Evolutionary conservation across 1,139 yeast species (phyloP), one percentile per base, ranked within the genome.

Genomic region (Tardiomyces depauwii): DNA sequence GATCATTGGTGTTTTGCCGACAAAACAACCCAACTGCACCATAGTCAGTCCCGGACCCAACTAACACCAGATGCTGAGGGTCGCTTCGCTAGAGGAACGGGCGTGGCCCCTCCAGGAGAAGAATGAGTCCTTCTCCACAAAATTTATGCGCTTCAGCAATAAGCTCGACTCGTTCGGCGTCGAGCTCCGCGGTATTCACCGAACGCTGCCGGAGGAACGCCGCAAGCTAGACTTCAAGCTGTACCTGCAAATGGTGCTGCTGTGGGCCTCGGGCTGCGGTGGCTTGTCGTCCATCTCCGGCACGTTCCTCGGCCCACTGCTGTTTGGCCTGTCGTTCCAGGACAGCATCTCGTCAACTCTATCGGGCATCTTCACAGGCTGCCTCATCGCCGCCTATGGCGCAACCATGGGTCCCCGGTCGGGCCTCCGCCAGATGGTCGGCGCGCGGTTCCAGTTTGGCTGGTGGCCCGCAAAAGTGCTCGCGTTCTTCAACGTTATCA

Each of bases 241-340:
- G 48, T 70, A 80, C 44, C 46, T 81, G 7, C 72, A 80, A 18
- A 86, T 84, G 16, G 65, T 76, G 14, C 89, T 94, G 1, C 71
- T 85, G 44, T 86, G 95, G 95, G 61, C 83, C 30, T 79, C 89
- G 36, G 95, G 89, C 0, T 75, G 88, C 52, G 93, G 94, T 47
- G 89, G 95, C 0, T 67, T 86, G 32, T 81, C 93, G 5, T 82
- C 95, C 1, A 82, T 85, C 85, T 82, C 94, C 0, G 77, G 91
- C 1, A 86, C 76, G 57, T 77, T 82, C 49, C 65, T 84, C 44
- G 93, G 93, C 0, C 86, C 95, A 0, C 62, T 83, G 43, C 59
- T 82, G 5, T 86, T 76, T 58, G 83, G 74, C 2, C 66, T 86
- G 18, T 83, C 86, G 3, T 78, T 83, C 53, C 73, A 65, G 47